These are phyloP conservation scores for Chrysopogon serrulatus DNA, from an alignment of 176 grass and related monocot genomes.

Conservation along the genomic window DNA sequence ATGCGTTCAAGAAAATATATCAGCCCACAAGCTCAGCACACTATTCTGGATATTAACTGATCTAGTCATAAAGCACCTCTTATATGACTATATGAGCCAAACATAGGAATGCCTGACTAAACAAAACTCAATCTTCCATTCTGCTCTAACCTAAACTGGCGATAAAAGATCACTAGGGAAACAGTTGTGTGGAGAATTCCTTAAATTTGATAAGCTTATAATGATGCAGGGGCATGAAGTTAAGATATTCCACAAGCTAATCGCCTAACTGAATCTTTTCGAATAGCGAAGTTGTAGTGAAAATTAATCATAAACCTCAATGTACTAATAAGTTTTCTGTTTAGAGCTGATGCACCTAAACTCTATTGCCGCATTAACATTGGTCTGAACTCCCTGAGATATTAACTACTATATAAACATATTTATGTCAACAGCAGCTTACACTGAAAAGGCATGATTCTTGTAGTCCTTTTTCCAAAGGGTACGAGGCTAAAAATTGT, in stretches of 20 bases:
- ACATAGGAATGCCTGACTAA: background rate
- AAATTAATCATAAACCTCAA: background rate
- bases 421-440: background rate
- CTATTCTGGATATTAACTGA: background rate
- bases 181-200: background rate
- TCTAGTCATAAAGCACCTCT: background rate
- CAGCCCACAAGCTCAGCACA: background rate
- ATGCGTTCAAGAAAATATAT: too few species aligned
- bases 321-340: background rate
- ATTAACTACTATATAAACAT: background rate
- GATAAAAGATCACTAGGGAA: background rate
- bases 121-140: background rate
- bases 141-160: background rate
- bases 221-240: background rate
- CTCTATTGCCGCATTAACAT: background rate
- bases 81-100: background rate
- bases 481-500: background rate
- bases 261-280: background rate
- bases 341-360: background rate
- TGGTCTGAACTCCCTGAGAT: background rate
- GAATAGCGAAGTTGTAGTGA: background rate
- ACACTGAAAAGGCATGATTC: conserved; percentile 1
- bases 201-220: conserved; percentile 9
- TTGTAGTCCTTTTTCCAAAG: background rate
- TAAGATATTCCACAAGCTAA: background rate